phyloP scores from a whole-genome alignment of 2,329 filamentous ascomycete species.

The Colletotrichum sansevieriae region DNA sequence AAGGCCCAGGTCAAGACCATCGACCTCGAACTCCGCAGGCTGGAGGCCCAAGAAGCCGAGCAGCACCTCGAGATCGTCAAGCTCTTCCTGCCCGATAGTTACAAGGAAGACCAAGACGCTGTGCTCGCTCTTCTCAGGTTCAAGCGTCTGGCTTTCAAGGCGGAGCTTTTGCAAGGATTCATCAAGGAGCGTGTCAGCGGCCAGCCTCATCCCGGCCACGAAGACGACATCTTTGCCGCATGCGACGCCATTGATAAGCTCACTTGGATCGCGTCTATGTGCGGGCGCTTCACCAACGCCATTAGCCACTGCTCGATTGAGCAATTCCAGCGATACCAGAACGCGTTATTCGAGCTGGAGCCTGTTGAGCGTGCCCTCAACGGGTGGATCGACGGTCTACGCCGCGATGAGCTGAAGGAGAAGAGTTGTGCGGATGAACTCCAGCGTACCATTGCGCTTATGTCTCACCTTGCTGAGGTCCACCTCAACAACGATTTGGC shows the following conservation, averaged over 20 bases:
- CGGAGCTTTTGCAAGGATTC: constrained; percentile 80
- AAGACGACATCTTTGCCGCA: constrained; percentile 83
- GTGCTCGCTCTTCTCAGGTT: constrained; percentile 91
- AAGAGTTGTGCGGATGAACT: constrained; percentile 85
- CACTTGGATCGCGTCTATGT: constrained; percentile 85
- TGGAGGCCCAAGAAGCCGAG: constrained; percentile 89
- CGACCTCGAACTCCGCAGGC: constrained; percentile 85
- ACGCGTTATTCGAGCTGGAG: constrained; percentile 87
- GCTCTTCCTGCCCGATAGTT: constrained; percentile 88
- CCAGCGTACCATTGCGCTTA: constrained; percentile 85
- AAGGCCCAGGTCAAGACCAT: constrained; percentile 96
- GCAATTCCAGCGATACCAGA: constrained; percentile 83
- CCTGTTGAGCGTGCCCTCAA: constrained; percentile 92
- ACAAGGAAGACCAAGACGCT: constrained; percentile 83
- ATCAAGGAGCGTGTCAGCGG: constrained; percentile 83
- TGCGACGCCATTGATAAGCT: constrained; percentile 89
- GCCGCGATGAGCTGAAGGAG: constrained; percentile 88
- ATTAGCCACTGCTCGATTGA: constrained; percentile 83
- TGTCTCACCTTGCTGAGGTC: constrained; percentile 87
- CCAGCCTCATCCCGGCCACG: constrained; percentile 72
- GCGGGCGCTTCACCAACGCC: constrained; percentile 84
- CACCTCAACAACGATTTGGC: constrained; percentile 79
- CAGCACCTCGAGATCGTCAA: constrained; percentile 92
- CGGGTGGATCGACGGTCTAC: constrained; percentile 86
- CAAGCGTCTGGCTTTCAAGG: constrained; percentile 90